These are phyloP conservation scores for Schwanniomyces polymorphus DNA, from an alignment of 805 yeast species.

Conservation along the genomic window DNA sequence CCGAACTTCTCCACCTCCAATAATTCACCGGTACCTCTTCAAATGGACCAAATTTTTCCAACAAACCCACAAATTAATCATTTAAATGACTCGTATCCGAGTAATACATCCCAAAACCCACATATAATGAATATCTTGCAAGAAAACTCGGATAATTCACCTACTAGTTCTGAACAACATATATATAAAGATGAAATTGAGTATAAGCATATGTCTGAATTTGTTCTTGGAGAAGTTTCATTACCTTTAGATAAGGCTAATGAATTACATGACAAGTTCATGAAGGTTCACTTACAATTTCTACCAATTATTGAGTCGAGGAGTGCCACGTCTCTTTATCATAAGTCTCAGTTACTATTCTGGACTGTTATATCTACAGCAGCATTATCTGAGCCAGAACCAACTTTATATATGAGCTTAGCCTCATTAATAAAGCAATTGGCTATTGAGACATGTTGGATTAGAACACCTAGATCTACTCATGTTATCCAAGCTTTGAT, in stretches of 20 bases:
- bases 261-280: slow-evolving; percentile 69
- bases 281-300: slow-evolving; percentile 66
- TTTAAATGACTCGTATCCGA: slow-evolving; percentile 14
- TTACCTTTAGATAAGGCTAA: slow-evolving; percentile 67
- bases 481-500: slow-evolving; percentile 89
- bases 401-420: slow-evolving; percentile 71
- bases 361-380: slow-evolving; percentile 93
- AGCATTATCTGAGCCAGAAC: slow-evolving; percentile 82
- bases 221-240: slow-evolving; percentile 72
- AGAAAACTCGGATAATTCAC: slow-evolving; percentile 30
- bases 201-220: slow-evolving; percentile 49
- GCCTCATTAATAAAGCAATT: slow-evolving; percentile 79
- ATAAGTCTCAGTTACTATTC: slow-evolving; percentile 80
- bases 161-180: slow-evolving; percentile 8
- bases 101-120: slow-evolving; percentile 1
- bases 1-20: slow-evolving; percentile 8
- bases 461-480: slow-evolving; percentile 88
- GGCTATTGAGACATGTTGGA: slow-evolving; percentile 92
- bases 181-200: slow-evolving; percentile 5
- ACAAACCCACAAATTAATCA: slow-evolving; percentile 9
- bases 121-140: slow-evolving; percentile 19
- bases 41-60: slow-evolving; percentile 9
- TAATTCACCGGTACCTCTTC: slow-evolving; percentile 1
- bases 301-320: slow-evolving; percentile 76
- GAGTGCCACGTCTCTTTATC: slow-evolving; percentile 72